Conservation (phyloP, 306 rosid species). For the Prunus salicina region DNA sequence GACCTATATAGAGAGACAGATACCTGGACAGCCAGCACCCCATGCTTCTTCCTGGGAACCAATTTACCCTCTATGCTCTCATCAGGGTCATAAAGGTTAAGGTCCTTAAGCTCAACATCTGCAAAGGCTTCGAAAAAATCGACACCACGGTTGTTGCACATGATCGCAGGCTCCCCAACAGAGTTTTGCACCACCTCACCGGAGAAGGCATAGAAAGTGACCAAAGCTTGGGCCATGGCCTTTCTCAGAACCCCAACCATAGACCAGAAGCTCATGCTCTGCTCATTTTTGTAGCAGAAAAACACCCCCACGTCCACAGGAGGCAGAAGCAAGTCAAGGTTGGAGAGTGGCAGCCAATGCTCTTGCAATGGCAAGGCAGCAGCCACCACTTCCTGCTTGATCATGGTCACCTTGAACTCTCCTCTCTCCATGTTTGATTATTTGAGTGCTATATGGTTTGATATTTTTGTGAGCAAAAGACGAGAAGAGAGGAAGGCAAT, state of each 20-base stretch:
- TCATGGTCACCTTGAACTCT: conserved; percentile 27
- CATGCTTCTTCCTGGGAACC: conserved; percentile 57
- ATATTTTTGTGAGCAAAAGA: not conserved
- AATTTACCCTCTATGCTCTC: conserved; percentile 54
- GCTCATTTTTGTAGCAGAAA: conserved; percentile 50
- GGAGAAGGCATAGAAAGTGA: conserved; percentile 51
- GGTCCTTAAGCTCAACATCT: conserved; percentile 42
- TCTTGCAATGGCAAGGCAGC: conserved; percentile 58
- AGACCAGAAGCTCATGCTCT: conserved; percentile 8
- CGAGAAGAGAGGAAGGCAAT: not conserved
- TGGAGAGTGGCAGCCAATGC: conserved; percentile 73
- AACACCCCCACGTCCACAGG: conserved; percentile 59
- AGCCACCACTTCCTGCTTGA: conserved; percentile 52
- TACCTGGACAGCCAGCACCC: conserved; percentile 79
- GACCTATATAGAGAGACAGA: not conserved
- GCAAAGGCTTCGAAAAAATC: conserved; percentile 66
- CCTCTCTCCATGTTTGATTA: conserved; percentile 17
- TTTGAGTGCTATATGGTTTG: not conserved
- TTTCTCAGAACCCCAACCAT: conserved; percentile 45
- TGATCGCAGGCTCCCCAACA: conserved; percentile 62
- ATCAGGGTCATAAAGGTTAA: conserved; percentile 62
- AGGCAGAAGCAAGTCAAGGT: conserved; percentile 76
- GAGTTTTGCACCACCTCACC: conserved; percentile 59
- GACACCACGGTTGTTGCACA: conserved; percentile 77
- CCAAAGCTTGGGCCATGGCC: conserved; percentile 45